A percentile compares a stretch with the other conserved stretches of the same genome.
Conservation (phyloP, 345 rosid genomes). For the Salix brachista region DNA sequence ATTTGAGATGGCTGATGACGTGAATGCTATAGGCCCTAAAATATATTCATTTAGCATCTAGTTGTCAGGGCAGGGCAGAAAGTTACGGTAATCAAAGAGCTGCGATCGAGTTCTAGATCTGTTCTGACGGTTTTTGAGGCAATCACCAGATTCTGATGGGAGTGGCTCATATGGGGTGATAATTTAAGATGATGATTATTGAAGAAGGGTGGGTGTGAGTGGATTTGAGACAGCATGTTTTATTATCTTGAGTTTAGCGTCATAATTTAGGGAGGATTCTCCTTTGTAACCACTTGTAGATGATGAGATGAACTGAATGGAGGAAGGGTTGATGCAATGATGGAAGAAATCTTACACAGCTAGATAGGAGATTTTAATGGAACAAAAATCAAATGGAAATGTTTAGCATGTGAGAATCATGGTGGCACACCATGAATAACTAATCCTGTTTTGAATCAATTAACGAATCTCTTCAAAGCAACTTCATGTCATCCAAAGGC, state of each 20-base stretch:
- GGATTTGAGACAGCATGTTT: slow-evolving; percentile 11
- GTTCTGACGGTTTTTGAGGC: background rate
- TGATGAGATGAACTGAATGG: slow-evolving; percentile 14
- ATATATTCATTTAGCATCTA: no score
- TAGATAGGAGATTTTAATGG: slow-evolving; percentile 16
- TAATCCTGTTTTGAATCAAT: no score
- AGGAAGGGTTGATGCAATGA: slow-evolving; percentile 7
- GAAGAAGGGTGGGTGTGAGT: background rate
- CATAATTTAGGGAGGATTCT: background rate
- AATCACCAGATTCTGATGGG: background rate
- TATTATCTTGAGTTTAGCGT: background rate
- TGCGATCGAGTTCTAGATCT: background rate
- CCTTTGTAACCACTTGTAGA: background rate
- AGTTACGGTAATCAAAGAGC: background rate
- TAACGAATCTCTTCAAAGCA: background rate
- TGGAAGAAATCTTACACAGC: slow-evolving; percentile 18
- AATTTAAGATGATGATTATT: background rate
- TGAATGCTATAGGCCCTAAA: background rate
- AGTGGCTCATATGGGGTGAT: background rate
- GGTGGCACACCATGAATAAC: no score
- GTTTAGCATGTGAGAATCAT: no score
- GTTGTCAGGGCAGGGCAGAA: no score
- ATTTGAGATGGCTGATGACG: no score
- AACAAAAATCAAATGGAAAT: no score
- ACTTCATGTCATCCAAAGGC: background rate